phyloP scores from a whole-genome alignment of 192 early-diverging fungal species.

The Diversispora epigaea region DNA sequence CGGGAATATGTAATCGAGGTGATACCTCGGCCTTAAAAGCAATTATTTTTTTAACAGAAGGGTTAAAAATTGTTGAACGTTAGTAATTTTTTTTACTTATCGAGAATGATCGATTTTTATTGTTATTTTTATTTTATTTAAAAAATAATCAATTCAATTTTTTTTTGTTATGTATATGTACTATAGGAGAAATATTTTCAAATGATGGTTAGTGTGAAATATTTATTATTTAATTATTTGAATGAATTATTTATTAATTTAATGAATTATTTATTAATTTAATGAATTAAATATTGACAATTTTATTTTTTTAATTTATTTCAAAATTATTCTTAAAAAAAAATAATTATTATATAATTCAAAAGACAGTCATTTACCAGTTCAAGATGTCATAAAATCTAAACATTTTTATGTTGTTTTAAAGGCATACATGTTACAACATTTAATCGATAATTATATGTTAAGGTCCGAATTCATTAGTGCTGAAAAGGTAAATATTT shows the following conservation, averaged over 20 bases:
- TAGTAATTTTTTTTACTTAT: neutral
- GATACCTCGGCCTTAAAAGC: conserved; percentile 6
- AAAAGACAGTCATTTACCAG: conserved; percentile 18
- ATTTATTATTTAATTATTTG: neutral
- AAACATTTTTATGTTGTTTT: conserved; percentile 30
- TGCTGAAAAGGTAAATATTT: conserved; percentile 16
- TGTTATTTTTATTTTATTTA: neutral
- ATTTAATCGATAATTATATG: conserved; percentile 23
- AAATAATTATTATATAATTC: no score
- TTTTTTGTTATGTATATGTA: neutral
- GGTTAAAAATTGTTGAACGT: conserved; percentile 3
- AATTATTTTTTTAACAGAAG: neutral
- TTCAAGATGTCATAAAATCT: conserved; percentile 30
- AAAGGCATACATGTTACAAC: conserved; percentile 27
- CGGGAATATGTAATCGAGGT: conserved; percentile 30
- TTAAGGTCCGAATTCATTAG: conserved; percentile 25
- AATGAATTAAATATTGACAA: no score
- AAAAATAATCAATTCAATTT: neutral
- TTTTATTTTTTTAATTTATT: no score
- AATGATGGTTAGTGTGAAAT: conserved; percentile 9
- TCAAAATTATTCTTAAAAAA: no score
- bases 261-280: neutral
- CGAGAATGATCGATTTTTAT: neutral
- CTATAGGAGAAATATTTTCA: conserved; percentile 24
- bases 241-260: neutral